phyloP scores from a whole-genome alignment of 768 basidiomycete species.

The Hemileccinum rubropunctum region DNA sequence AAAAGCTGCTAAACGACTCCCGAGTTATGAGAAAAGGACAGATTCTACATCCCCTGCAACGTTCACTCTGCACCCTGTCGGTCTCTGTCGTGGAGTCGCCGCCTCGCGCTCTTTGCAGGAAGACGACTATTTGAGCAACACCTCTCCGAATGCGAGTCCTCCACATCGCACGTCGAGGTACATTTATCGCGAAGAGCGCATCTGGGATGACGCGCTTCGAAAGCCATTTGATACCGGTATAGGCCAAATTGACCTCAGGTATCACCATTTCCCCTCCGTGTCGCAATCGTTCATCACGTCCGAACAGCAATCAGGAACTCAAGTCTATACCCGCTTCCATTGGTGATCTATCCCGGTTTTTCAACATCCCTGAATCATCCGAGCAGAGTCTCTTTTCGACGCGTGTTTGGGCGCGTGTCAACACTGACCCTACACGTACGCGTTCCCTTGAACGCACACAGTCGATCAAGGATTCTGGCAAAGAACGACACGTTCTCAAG shows the following conservation, averaged over 20 bases:
- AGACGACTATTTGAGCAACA: conserved; percentile 18
- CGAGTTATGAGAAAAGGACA: conserved; percentile 43
- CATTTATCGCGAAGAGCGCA: conserved; percentile 31
- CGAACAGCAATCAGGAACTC: conserved; percentile 37
- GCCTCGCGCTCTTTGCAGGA: conserved; percentile 26
- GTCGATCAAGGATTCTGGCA: conserved; percentile 31
- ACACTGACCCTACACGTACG: conserved; percentile 31
- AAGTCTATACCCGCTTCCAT: conserved; percentile 49
- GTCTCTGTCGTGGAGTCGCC: conserved; percentile 7
- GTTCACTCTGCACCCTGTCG: conserved; percentile 12
- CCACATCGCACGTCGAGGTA: conserved; percentile 16
- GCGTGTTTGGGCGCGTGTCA: conserved; percentile 34
- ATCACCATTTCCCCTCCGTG: conserved; percentile 15
- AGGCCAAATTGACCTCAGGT: conserved; percentile 58
- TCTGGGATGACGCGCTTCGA: conserved; percentile 50
- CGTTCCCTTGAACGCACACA: conserved; percentile 27
- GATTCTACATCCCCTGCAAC: conserved; percentile 19
- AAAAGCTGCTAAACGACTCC: conserved; percentile 42
- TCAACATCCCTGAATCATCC: conserved; percentile 37
- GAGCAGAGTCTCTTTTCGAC: conserved; percentile 26
- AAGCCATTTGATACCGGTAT: conserved; percentile 45
- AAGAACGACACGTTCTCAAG: conserved; percentile 49
- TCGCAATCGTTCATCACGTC: conserved; percentile 12
- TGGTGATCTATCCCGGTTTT: conserved; percentile 45
- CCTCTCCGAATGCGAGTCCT: conserved; percentile 10